These are phyloP conservation scores for Karstenula rhodostoma DNA, from an alignment of 2,329 filamentous ascomycete species.

Conservation along the genomic window DNA sequence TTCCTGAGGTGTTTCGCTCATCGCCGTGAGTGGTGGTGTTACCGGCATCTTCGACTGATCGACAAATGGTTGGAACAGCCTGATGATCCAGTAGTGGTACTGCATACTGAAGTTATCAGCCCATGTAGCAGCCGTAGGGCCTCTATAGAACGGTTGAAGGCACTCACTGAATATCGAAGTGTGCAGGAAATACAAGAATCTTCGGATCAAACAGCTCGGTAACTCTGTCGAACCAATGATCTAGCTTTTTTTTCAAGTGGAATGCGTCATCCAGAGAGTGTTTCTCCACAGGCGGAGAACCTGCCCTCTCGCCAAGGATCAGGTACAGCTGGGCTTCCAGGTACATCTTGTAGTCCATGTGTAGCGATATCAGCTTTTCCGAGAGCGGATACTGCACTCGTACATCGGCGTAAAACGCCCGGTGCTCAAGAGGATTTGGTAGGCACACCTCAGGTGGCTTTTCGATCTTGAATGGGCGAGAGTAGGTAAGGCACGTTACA, in stretches of 20 bases:
- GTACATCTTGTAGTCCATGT: not conserved
- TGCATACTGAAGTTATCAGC: not conserved
- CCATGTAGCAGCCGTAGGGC: not conserved
- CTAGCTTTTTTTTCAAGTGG: not conserved
- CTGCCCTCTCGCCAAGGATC: not conserved
- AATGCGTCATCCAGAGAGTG: not conserved
- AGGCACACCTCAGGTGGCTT: not conserved
- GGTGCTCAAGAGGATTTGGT: not conserved
- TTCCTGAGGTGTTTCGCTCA: not conserved
- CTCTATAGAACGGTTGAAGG: not conserved
- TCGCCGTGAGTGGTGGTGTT: not conserved
- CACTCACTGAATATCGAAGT: not conserved
- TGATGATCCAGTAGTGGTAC: not conserved
- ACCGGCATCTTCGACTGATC: not conserved
- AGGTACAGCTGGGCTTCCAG: not conserved
- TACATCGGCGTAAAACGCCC: not conserved
- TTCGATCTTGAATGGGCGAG: not conserved
- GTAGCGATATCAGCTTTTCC: not conserved
- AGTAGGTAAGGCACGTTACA: not conserved
- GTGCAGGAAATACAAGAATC: not conserved
- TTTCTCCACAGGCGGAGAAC: not conserved
- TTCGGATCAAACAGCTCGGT: not conserved
- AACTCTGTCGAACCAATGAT: not conserved
- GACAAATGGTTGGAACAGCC: not conserved
- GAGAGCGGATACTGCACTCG: not conserved